Conservation (phyloP, 1,284 basidiomycete species). For the Boletus semigastroideus region DNA sequence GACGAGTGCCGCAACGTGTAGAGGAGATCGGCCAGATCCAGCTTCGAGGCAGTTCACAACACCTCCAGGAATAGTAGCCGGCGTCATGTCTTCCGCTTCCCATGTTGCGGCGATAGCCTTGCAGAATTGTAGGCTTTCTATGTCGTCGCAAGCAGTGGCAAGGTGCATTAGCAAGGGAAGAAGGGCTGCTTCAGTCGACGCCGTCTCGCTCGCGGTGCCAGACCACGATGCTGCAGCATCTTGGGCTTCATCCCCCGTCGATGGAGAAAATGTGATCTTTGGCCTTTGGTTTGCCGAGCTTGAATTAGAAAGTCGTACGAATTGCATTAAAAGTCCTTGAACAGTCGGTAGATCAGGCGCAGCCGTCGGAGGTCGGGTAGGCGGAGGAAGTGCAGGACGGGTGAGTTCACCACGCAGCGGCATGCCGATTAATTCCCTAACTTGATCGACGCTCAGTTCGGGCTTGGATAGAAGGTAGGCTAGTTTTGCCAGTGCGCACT, state of each 20-base stretch:
- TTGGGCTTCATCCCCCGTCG: conserved; percentile 37
- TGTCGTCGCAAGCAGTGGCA: conserved; percentile 69
- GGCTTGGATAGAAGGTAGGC: conserved; percentile 87
- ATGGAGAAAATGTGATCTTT: conserved; percentile 45
- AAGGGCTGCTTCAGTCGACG: conserved; percentile 64
- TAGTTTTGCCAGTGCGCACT: conserved; percentile 89
- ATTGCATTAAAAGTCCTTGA: conserved; percentile 62
- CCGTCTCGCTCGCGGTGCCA: conserved; percentile 71
- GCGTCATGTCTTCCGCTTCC: conserved; percentile 28
- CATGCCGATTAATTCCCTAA: conserved; percentile 74
- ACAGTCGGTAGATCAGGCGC: conserved; percentile 59
- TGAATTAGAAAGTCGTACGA: conserved; percentile 59
- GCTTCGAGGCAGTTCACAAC: conserved; percentile 69
- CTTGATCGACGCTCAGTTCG: conserved; percentile 65
- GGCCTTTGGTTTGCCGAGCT: conserved; percentile 38
- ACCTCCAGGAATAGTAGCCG: conserved; percentile 52
- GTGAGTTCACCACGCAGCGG: conserved; percentile 90
- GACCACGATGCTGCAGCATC: conserved; percentile 71
- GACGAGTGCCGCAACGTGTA: conserved; percentile 80
- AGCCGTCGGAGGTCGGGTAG: conserved; percentile 42
- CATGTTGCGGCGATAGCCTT: conserved; percentile 36
- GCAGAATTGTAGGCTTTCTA: conserved; percentile 61
- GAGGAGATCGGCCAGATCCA: conserved; percentile 69
- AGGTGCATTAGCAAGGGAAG: conserved; percentile 76
- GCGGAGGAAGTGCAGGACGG: conserved; percentile 40